A percentile compares a stretch with the other conserved stretches of the same genome.
Evolutionary conservation across 495 filamentous ascomycete genomes (phyloP).

Genomic region (Penicillium salamii): DNA sequence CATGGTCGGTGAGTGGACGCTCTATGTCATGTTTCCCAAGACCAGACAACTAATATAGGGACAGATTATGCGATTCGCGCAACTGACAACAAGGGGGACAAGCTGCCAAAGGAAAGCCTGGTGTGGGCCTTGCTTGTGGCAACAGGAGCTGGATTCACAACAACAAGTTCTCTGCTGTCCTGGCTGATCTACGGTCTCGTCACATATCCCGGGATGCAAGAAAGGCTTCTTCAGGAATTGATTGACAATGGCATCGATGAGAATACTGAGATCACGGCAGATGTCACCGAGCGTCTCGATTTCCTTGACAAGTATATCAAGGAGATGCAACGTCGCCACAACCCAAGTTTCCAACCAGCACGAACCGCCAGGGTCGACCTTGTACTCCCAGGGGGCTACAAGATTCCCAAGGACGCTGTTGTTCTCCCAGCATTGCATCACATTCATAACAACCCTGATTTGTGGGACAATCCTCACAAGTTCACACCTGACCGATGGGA

Average conservation of each 20-base stretch:
- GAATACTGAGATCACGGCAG: slow-evolving; percentile 29
- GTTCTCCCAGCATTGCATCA: slow-evolving; percentile 49
- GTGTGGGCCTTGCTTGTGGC: slow-evolving; percentile 24
- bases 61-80: slow-evolving; percentile 46
- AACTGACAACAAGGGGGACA: slow-evolving; percentile 48
- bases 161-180: slow-evolving; percentile 29
- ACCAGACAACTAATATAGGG: no score
- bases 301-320: slow-evolving; percentile 55
- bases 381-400: slow-evolving; percentile 54
- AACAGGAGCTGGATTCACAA: slow-evolving; percentile 28
- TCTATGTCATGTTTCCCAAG: neutral
- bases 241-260: slow-evolving; percentile 42
- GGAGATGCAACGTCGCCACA: slow-evolving; percentile 54
- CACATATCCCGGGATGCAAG: slow-evolving; percentile 48
- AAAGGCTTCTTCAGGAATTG: slow-evolving; percentile 50
- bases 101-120: slow-evolving; percentile 38
- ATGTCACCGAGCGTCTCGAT: slow-evolving; percentile 26
- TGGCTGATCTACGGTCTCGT: slow-evolving; percentile 52
- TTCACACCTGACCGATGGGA: slow-evolving; percentile 58
- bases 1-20: slow-evolving; percentile 29
- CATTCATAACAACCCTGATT: slow-evolving; percentile 50
- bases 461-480: slow-evolving; percentile 49
- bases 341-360: slow-evolving; percentile 52
- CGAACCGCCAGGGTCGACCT: slow-evolving; percentile 49
- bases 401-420: slow-evolving; percentile 42